A percentile compares a stretch with the other conserved stretches of the same genome.
These are phyloP conservation scores for Euryodendron excelsum DNA, from an alignment of 148 eudicot genomes.

Conservation along the genomic window DNA sequence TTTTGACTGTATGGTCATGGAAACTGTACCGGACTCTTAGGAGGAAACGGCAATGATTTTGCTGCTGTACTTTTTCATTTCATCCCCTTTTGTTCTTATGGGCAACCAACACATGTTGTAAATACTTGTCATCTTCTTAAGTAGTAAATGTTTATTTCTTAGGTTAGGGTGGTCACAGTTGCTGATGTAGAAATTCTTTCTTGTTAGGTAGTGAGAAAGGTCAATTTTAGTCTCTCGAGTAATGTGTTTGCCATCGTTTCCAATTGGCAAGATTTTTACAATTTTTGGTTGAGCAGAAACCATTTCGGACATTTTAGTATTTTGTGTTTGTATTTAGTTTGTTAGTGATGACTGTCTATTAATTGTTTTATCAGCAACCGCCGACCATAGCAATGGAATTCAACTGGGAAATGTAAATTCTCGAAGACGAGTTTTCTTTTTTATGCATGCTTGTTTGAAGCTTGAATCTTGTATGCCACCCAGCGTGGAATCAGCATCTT, in stretches of 20 bases:
- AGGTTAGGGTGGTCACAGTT: slow-evolving; percentile 29
- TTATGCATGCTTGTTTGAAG: too few relatives aligned
- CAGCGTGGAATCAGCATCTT: too few relatives aligned
- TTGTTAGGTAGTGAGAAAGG: background rate
- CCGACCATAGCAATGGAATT: background rate
- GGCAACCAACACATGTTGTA: slow-evolving; percentile 34
- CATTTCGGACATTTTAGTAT: background rate
- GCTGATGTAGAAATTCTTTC: slow-evolving; percentile 17
- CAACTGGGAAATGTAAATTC: too few relatives aligned
- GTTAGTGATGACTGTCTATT: too few relatives aligned
- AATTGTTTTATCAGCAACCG: too few relatives aligned
- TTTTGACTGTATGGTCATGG: slow-evolving; percentile 74
- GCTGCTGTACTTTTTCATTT: slow-evolving; percentile 13
- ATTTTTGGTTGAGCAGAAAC: background rate
- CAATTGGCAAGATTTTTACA: background rate
- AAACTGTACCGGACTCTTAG: slow-evolving; percentile 49
- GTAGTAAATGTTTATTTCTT: slow-evolving; percentile 39
- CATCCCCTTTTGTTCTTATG: slow-evolving; percentile 22
- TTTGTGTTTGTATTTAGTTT: background rate
- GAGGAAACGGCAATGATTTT: slow-evolving; percentile 56
- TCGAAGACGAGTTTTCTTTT: too few relatives aligned
- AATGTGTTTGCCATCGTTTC: background rate
- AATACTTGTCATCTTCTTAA: slow-evolving; percentile 31
- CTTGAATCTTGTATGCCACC: too few relatives aligned
- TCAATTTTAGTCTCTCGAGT: background rate